These are phyloP conservation scores for Kalmusia sp. DNA, from an alignment of 2,329 filamentous ascomycete genomes.

Conservation along the genomic window DNA sequence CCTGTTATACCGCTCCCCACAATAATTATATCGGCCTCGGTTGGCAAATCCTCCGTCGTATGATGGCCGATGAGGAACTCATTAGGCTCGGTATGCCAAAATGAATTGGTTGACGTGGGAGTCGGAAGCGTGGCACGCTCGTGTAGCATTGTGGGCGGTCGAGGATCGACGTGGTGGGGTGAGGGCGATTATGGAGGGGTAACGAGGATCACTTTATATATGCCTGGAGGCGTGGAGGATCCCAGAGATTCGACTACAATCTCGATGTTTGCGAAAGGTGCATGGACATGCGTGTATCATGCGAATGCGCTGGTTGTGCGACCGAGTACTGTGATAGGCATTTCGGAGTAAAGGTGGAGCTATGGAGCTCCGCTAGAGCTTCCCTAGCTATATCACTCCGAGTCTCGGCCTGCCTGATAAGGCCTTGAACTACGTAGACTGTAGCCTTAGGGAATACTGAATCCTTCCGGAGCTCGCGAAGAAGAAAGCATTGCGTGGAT, in stretches of 20 bases:
- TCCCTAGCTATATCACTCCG: conserved; percentile 20
- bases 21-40: conserved; percentile 71
- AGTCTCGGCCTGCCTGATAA: conserved; percentile 1
- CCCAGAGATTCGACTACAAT: not conserved
- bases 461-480: not conserved
- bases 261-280: not conserved
- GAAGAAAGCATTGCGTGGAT: not conserved
- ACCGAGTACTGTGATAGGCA: conserved; percentile 1
- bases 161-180: conserved; percentile 1
- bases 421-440: too few relatives aligned
- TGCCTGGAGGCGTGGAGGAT: not conserved
- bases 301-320: not conserved
- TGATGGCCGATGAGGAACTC: conserved; percentile 69
- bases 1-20: conserved; percentile 80
- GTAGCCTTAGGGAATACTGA: not conserved
- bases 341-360: conserved; percentile 3
- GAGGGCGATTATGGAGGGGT: not conserved
- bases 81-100: conserved; percentile 77
- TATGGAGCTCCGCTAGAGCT: not conserved
- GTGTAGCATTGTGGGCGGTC: conserved; percentile 37
- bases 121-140: conserved; percentile 61
- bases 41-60: conserved; percentile 69
- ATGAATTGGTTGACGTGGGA: conserved; percentile 67
- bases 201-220: not conserved
- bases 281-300: not conserved